These are phyloP conservation scores for Sporobolomyces phaffii DNA, from an alignment of 768 basidiomycete species.

Conservation along the genomic window DNA sequence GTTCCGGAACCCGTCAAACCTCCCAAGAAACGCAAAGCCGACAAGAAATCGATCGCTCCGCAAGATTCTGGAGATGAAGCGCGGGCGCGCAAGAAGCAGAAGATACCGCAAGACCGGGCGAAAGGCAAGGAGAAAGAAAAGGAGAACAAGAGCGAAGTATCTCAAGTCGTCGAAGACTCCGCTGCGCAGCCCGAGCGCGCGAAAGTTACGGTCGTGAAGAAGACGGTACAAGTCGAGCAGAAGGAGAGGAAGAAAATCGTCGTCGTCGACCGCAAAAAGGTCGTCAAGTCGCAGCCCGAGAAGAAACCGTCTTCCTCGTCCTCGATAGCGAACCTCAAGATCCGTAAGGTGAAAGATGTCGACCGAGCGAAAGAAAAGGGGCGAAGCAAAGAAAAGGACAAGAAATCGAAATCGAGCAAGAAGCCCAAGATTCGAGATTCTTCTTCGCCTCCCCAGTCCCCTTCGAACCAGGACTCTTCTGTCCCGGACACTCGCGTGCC, in stretches of 20 bases:
- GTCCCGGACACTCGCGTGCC: neutral
- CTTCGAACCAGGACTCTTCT: neutral
- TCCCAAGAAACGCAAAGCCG: neutral
- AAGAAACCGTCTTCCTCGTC: conserved; percentile 7
- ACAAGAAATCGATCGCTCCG: conserved; percentile 6
- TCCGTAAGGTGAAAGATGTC: conserved; percentile 13
- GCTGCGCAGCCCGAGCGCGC: neutral
- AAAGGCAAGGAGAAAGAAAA: neutral
- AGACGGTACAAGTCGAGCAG: neutral
- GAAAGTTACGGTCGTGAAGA: neutral
- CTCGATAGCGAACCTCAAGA: conserved; percentile 14
- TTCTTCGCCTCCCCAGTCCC: neutral
- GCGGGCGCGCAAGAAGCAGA: neutral
- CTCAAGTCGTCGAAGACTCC: neutral
- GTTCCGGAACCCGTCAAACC: neutral
- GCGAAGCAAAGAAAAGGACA: neutral
- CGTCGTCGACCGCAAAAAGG: conserved; percentile 15
- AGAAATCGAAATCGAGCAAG: conserved; percentile 1
- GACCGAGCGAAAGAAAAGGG: neutral
- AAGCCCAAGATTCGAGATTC: conserved; percentile 17
- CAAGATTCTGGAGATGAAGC: neutral
- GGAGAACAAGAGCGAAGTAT: neutral
- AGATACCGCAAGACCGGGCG: neutral
- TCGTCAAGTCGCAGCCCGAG: conserved; percentile 2
- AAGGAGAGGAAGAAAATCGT: conserved; percentile 14